Evolutionary conservation across 768 basidiomycete species (phyloP).

Genomic region (Agaricus blazei): DNA sequence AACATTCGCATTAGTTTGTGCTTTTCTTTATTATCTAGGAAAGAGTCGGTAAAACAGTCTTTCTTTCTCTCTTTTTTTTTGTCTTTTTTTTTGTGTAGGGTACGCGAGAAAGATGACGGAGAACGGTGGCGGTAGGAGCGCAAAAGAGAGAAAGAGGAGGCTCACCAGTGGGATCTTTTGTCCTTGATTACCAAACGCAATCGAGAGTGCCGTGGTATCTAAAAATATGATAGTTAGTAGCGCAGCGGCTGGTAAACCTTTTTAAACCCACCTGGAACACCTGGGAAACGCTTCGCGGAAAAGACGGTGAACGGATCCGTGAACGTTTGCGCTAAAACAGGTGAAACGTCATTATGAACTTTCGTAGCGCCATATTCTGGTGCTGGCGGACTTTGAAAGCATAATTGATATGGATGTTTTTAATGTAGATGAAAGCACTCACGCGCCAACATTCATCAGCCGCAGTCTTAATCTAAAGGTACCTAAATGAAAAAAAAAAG

Average conservation of each 20-base stretch:
- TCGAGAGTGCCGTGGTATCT: slow-evolving; percentile 89
- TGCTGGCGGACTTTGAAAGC: slow-evolving; percentile 51
- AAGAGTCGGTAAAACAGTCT: not conserved
- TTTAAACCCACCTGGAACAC: slow-evolving; percentile 70
- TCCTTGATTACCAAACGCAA: slow-evolving; percentile 85
- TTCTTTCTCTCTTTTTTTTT: not conserved
- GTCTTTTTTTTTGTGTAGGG: not conserved
- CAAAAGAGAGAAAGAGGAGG: not conserved
- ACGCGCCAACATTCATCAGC: slow-evolving; percentile 90
- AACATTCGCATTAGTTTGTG: not conserved
- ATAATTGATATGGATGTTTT: not conserved
- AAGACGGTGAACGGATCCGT: slow-evolving; percentile 82
- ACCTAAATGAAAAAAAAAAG: slow-evolving; percentile 37
- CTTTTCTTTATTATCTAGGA: not conserved
- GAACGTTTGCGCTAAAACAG: slow-evolving; percentile 80
- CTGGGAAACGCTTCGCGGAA: slow-evolving; percentile 93
- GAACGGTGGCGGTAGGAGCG: no score
- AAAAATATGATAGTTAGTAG: not conserved
- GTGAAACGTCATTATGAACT: slow-evolving; percentile 65
- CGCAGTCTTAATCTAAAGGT: slow-evolving; percentile 82
- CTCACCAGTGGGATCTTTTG: slow-evolving; percentile 83
- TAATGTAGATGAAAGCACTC: slow-evolving; percentile 33
- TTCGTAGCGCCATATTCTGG: slow-evolving; percentile 62
- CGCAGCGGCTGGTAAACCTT: not conserved
- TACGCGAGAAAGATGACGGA: not conserved